phyloP scores from a whole-genome alignment of 1,284 basidiomycete species.

The Apiotrichum porosum region DNA sequence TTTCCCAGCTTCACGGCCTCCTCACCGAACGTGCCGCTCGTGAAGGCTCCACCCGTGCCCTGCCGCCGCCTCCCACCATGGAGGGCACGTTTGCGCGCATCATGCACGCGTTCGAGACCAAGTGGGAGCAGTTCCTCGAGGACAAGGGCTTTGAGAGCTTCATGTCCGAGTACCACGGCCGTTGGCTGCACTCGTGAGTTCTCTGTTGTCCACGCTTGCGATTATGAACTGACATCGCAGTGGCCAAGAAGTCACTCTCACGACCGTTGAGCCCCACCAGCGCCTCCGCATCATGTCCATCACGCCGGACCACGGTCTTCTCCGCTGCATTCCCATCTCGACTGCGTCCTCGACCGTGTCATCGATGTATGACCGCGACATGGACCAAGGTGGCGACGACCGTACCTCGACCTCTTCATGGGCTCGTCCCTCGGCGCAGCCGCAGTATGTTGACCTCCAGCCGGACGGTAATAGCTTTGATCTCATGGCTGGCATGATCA shows the following conservation, averaged over 20 bases:
- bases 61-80: constrained; percentile 56
- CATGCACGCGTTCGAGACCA: constrained; percentile 68
- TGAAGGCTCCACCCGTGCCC: constrained; percentile 21
- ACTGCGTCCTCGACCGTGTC: constrained; percentile 32
- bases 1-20: constrained; percentile 60
- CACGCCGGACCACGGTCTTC: constrained; percentile 76
- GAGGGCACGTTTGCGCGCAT: constrained; percentile 73
- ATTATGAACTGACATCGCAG: constrained; percentile 50
- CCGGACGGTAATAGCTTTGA: constrained; percentile 98
- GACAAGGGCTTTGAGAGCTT: constrained; percentile 69
- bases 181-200: constrained; percentile 86
- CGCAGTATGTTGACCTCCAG: constrained; percentile 60
- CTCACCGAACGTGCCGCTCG: constrained; percentile 21
- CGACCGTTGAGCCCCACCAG: constrained; percentile 65
- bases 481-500: constrained; percentile 85
- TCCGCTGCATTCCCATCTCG: constrained; percentile 69
- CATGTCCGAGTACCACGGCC: constrained; percentile 67
- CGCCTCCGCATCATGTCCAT: constrained; percentile 77
- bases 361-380: constrained; percentile 33
- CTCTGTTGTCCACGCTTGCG: too few species aligned
- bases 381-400: constrained; percentile 37
- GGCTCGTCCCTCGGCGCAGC: constrained; percentile 3
- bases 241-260: constrained; percentile 76
- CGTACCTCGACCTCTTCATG: constrained; percentile 14
- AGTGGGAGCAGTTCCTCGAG: constrained; percentile 69